Percentiles rank a stretch among this genome's conserved stretches.
Conservation (phyloP, 2,329 filamentous ascomycete genomes). For the Tolypocladium ovalisporum region DNA sequence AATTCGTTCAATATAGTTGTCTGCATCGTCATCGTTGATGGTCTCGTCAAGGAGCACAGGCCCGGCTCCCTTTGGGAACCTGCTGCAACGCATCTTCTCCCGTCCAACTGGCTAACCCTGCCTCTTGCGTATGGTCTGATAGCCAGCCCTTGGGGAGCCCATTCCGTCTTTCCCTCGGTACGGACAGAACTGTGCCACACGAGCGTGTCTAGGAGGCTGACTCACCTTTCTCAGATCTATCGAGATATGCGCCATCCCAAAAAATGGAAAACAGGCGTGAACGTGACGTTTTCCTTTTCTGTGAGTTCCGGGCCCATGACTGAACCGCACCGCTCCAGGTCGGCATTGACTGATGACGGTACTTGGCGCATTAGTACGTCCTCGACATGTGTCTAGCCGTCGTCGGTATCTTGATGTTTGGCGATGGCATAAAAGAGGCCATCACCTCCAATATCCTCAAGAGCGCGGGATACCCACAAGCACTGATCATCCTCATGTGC, state of each 20-base stretch:
- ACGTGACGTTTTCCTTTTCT: slow-evolving; percentile 76
- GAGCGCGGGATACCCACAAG: slow-evolving; percentile 61
- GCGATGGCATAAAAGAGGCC: slow-evolving; percentile 75
- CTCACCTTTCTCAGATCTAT: slow-evolving; percentile 33
- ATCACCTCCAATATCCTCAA: slow-evolving; percentile 83
- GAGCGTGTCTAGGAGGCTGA: not conserved
- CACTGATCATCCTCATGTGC: slow-evolving; percentile 68
- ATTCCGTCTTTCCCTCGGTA: slow-evolving; percentile 69
- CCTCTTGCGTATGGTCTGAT: slow-evolving; percentile 83
- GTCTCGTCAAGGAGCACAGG: slow-evolving; percentile 65
- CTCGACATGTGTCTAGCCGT: slow-evolving; percentile 76
- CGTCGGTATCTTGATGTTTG: slow-evolving; percentile 88
- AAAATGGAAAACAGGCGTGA: slow-evolving; percentile 66
- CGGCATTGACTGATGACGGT: not conserved
- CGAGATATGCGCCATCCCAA: slow-evolving; percentile 62
- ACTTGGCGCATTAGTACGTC: slow-evolving; percentile 43
- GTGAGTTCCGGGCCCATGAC: slow-evolving; percentile 31
- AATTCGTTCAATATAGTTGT: slow-evolving; percentile 49
- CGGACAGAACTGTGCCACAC: slow-evolving; percentile 8
- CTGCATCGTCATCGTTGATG: slow-evolving; percentile 73
- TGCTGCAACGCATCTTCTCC: slow-evolving; percentile 70
- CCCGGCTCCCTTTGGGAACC: slow-evolving; percentile 80
- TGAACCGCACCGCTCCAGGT: not conserved
- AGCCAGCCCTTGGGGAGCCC: slow-evolving; percentile 62
- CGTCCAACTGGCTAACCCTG: slow-evolving; percentile 74